Base-by-base conservation (phyloP, 495 filamentous ascomycete genomes). In the Xylaria longipes region DNA sequence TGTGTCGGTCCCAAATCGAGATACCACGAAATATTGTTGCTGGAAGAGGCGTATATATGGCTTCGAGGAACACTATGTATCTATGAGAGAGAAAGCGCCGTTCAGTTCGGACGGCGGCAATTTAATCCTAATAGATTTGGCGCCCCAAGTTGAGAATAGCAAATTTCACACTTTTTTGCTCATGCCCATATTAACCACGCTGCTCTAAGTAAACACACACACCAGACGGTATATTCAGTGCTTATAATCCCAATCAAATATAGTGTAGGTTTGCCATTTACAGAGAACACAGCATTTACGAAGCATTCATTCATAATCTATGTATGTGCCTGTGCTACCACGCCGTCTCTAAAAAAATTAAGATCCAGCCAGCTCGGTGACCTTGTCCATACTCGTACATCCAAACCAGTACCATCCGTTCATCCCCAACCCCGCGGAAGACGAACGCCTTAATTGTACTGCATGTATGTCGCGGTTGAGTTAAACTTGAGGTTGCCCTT, bases 401-500 rank as follows among this genome's bases (percentile, higher is more conserved):
- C 43, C 50, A 67, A 54, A 63, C 37, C 35, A 58, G 50, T 29
- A 27, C 37, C 62, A 50, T 61, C 41, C 68, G 48, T 22, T 2
- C 58, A 41, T 15, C 11, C 20, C 37, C 29, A 25, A 43, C 9
- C 14, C 14, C 35, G 37, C 37, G 15, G 31, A 60, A 22, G 31
- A 35, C 1, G 15, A 22, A 25, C 15, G 9, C 29, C 22, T 72
- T 94, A 99, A 83, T 99, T 99, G 88, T 99, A 99, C 82, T 98
- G 96, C 90, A 97, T 97, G 85, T 99, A 99, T 68, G 94, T 94
- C 31, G 97, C 96, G 66, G 96, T 99, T 68, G 94, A 97, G 88
- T 97, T 98, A 87, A 99, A 99, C 88, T 99, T 99, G 80, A 97
- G 85, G 82, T 97, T 97, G 71, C 94, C 94, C 89, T 98, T 98